Percentiles rank a stretch among this genome's conserved stretches.
phyloP scores from a whole-genome alignment of 441 rosid species.

The Melastoma candidum region DNA sequence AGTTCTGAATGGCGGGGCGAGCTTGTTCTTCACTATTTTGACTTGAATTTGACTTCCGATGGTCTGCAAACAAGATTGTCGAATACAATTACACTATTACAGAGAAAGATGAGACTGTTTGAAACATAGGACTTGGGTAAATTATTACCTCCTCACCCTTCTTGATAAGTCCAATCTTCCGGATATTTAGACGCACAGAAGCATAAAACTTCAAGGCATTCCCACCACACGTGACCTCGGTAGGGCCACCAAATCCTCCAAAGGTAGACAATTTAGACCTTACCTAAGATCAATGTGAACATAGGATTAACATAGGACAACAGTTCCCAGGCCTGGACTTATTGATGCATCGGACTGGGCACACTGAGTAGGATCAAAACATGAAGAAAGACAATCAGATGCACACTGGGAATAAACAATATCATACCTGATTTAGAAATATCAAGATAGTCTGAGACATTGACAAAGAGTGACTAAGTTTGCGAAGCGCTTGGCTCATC shows the following conservation, averaged over 20 bases:
- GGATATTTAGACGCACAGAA: slow-evolving; percentile 78
- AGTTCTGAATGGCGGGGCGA: slow-evolving; percentile 83
- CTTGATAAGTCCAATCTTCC: slow-evolving; percentile 61
- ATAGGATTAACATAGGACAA: background rate
- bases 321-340: background rate
- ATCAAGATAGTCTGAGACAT: slow-evolving; percentile 71
- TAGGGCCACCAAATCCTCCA: slow-evolving; percentile 86
- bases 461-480: slow-evolving; percentile 87
- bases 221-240: slow-evolving; percentile 95
- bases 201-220: slow-evolving; percentile 97
- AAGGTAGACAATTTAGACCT: slow-evolving; percentile 86
- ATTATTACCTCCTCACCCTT: slow-evolving; percentile 67
- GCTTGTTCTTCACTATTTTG: slow-evolving; percentile 93
- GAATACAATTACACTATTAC: slow-evolving; percentile 1
- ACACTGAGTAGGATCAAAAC: too few species aligned
- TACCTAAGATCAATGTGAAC: slow-evolving; percentile 33
- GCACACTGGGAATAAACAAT: background rate
- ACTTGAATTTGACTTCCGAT: slow-evolving; percentile 65
- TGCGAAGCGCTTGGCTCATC: slow-evolving; percentile 98
- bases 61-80: slow-evolving; percentile 34
- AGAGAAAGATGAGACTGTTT: background rate
- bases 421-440: slow-evolving; percentile 75
- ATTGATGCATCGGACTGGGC: too few species aligned
- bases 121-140: background rate
- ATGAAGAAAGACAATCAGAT: background rate